Percentiles rank a stretch among this genome's conserved stretches.
phyloP scores from a whole-genome alignment of 176 grass and related monocot genomes.

The Hordeum vulgare region MorexV3_pseudomolecules_assembly NC_058522.1:453414005-453414504 shows the following conservation, averaged over 20 bases:
- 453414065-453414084: slow-evolving; percentile 89
- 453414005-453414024: slow-evolving; percentile 82
- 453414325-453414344: slow-evolving; percentile 80
- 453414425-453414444: slow-evolving; percentile 86
- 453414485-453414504: slow-evolving; percentile 67
- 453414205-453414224: slow-evolving; percentile 97
- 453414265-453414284: slow-evolving; percentile 94
- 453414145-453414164: slow-evolving; percentile 72
- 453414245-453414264: slow-evolving; percentile 99
- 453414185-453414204: slow-evolving; percentile 88
- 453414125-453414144: slow-evolving; percentile 81
- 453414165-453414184: slow-evolving; percentile 55
- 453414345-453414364: slow-evolving; percentile 80
- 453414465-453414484: slow-evolving; percentile 87
- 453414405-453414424: slow-evolving; percentile 68
- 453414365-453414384: slow-evolving; percentile 83
- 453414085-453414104: slow-evolving; percentile 79
- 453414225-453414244: slow-evolving; percentile 93
- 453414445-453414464: slow-evolving; percentile 79
- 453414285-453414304: slow-evolving; percentile 90
- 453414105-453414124: slow-evolving; percentile 96
- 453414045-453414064: slow-evolving; percentile 88
- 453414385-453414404: slow-evolving; percentile 64
- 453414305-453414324: slow-evolving; percentile 84
- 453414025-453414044: slow-evolving; percentile 94